Percentiles rank a stretch among this genome's conserved stretches.
phyloP scores from a whole-genome alignment of 2,329 filamentous ascomycete genomes.

The Westerdykella aurantiaca region DNA sequence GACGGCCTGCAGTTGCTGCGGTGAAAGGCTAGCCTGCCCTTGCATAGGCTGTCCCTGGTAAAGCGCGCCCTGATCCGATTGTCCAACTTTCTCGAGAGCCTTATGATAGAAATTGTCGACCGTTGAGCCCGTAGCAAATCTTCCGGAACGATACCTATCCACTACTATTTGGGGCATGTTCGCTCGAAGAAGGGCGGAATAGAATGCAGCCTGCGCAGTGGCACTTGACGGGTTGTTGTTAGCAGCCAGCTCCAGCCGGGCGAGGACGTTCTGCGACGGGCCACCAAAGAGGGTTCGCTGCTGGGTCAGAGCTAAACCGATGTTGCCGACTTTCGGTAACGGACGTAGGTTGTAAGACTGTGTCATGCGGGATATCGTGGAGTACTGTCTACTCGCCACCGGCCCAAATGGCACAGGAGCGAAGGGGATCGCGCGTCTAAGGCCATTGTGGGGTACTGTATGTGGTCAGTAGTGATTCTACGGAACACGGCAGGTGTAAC shows the following conservation, averaged over 20 bases:
- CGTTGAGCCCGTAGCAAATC: conserved; percentile 72
- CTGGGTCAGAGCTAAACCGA: conserved; percentile 39
- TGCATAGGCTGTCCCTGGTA: conserved; percentile 11
- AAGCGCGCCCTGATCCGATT: conserved; percentile 34
- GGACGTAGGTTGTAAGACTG: conserved; percentile 27
- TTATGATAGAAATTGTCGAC: conserved; percentile 75
- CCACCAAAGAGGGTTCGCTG: conserved; percentile 43
- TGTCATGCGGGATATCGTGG: conserved; percentile 34
- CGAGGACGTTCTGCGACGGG: conserved; percentile 58
- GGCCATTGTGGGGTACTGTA: conserved; percentile 26
- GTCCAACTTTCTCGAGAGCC: conserved; percentile 61
- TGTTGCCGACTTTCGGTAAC: conserved; percentile 23
- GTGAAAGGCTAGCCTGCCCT: conserved; percentile 42
- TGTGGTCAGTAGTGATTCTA: conserved; percentile 4
- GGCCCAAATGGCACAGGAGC: conserved; percentile 22
- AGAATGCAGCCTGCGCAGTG: conserved; percentile 87
- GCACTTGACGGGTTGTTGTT: conserved; percentile 88
- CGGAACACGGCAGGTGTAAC: conserved; percentile 1
- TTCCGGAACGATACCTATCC: conserved; percentile 79
- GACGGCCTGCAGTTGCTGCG: conserved; percentile 67
- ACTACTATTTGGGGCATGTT: conserved; percentile 92
- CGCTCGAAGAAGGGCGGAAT: conserved; percentile 80
- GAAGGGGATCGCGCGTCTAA: conserved; percentile 33
- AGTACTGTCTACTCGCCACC: conserved; percentile 33
- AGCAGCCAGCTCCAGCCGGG: conserved; percentile 81